Conservation (phyloP, 2,329 filamentous ascomycete genomes). For the Cercospora zeina region DNA sequence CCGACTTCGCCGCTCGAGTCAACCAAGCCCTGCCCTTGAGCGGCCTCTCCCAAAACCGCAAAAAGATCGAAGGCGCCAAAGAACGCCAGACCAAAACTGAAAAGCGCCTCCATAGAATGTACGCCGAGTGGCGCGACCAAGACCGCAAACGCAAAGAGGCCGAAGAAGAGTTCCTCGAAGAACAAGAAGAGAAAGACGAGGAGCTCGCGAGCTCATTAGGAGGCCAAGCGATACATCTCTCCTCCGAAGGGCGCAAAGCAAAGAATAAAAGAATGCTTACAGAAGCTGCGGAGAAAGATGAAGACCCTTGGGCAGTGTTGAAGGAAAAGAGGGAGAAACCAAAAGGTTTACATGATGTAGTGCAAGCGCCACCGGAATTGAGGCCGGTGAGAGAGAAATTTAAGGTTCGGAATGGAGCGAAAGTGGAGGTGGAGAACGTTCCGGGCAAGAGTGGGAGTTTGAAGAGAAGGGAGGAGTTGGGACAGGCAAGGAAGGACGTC, state of each 20-base stretch:
- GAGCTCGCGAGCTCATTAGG: conserved; percentile 63
- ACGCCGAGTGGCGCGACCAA: conserved; percentile 67
- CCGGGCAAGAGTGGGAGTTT: conserved; percentile 70
- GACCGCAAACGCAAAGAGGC: conserved; percentile 75
- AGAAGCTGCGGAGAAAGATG: conserved; percentile 54
- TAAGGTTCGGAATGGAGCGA: conserved; percentile 64
- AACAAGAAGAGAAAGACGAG: conserved; percentile 64
- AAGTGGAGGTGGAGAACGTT: conserved; percentile 67
- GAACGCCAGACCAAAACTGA: conserved; percentile 77
- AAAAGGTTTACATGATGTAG: conserved; percentile 58
- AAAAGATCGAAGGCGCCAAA: conserved; percentile 65
- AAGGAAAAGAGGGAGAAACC: conserved; percentile 64
- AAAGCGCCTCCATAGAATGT: conserved; percentile 67
- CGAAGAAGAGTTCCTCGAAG: conserved; percentile 68
- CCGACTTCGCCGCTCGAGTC: conserved; percentile 79
- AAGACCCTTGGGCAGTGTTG: conserved; percentile 76
- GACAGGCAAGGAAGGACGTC: conserved; percentile 67
- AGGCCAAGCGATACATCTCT: conserved; percentile 63
- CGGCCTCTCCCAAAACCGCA: conserved; percentile 62
- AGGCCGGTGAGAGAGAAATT: conserved; percentile 64
- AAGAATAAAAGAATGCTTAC: conserved; percentile 48
- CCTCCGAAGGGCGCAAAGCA: conserved; percentile 54
- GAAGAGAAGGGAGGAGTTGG: conserved; percentile 70
- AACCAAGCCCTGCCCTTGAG: conserved; percentile 78
- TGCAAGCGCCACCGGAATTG: conserved; percentile 73